Conservation (phyloP, 1,284 basidiomycete genomes). For the Lentinus polychrous region DNA sequence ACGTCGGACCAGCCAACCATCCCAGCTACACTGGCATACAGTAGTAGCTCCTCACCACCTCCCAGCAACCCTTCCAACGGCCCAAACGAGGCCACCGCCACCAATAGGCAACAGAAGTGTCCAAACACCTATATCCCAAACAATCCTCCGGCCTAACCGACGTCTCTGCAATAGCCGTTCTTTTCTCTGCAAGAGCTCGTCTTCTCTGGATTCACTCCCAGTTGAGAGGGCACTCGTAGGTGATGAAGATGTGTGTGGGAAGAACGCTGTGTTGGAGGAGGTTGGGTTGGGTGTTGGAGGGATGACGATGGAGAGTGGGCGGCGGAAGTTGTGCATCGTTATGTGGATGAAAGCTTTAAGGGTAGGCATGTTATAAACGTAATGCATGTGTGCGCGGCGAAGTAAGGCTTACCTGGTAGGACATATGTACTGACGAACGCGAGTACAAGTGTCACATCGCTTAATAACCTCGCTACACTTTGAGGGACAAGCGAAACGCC, state of each 20-base stretch:
- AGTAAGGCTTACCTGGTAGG: constrained; percentile 40
- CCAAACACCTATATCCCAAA: constrained; percentile 74
- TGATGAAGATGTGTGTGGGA: constrained; percentile 19
- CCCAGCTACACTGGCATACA: background rate
- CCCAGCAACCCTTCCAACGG: constrained; percentile 37
- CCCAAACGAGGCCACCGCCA: constrained; percentile 46
- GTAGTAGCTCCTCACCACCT: constrained; percentile 32
- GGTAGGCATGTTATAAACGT: no score
- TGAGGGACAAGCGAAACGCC: constrained; percentile 37
- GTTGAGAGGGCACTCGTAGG: constrained; percentile 10
- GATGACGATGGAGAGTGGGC: constrained; percentile 62
- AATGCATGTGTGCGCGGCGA: no score
- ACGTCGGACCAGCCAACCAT: background rate
- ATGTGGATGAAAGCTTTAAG: constrained; percentile 64
- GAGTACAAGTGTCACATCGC: constrained; percentile 41
- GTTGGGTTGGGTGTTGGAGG: constrained; percentile 29
- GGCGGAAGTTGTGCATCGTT: constrained; percentile 58
- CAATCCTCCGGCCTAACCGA: constrained; percentile 52
- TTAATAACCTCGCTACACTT: constrained; percentile 29
- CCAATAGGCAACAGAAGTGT: constrained; percentile 47
- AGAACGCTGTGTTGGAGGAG: background rate
- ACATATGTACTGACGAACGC: constrained; percentile 51
- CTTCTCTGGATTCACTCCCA: constrained; percentile 27
- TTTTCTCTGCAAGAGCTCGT: constrained; percentile 68
- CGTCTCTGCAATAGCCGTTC: constrained; percentile 63